A percentile compares a stretch with the other conserved stretches of the same genome.
phyloP scores from a whole-genome alignment of 2,329 filamentous ascomycete genomes.

The Scytalidium sp. region DNA sequence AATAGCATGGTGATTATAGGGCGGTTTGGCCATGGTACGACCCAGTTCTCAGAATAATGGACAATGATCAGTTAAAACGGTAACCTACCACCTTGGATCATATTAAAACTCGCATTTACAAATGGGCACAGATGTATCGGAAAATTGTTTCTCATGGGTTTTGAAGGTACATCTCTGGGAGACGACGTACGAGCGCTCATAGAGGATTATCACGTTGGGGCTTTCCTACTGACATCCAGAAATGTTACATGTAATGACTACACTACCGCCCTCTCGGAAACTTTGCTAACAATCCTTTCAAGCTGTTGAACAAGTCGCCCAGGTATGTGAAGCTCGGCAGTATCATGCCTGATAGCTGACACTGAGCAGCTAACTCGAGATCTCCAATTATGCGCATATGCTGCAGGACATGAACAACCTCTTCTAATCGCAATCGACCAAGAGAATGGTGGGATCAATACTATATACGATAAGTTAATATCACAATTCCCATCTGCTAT shows the following conservation, averaged over 20 bases:
- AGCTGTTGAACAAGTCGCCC: too few relatives aligned
- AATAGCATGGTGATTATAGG: too few relatives aligned
- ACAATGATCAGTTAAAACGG: too few relatives aligned
- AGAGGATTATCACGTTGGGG: neutral
- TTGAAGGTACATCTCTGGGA: neutral
- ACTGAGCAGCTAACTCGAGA: constrained; percentile 55
- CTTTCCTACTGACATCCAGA: neutral
- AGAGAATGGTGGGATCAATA: constrained; percentile 94
- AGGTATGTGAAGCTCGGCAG: neutral
- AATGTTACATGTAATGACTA: neutral
- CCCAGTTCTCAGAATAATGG: too few relatives aligned
- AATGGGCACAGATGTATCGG: too few relatives aligned
- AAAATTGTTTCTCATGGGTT: too few relatives aligned
- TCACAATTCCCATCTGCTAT: constrained; percentile 26
- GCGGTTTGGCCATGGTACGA: too few relatives aligned
- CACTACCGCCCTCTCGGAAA: too few relatives aligned
- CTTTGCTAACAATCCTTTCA: too few relatives aligned
- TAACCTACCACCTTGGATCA: too few relatives aligned
- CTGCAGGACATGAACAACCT: constrained; percentile 81
- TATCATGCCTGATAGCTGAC: neutral
- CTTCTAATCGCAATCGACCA: constrained; percentile 86
- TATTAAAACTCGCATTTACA: too few relatives aligned
- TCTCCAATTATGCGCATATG: constrained; percentile 81
- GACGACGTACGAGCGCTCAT: neutral
- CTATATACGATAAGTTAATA: constrained; percentile 87